Conservation (phyloP, 495 filamentous ascomycete genomes). For the Aspergillus taichungensis region DNA sequence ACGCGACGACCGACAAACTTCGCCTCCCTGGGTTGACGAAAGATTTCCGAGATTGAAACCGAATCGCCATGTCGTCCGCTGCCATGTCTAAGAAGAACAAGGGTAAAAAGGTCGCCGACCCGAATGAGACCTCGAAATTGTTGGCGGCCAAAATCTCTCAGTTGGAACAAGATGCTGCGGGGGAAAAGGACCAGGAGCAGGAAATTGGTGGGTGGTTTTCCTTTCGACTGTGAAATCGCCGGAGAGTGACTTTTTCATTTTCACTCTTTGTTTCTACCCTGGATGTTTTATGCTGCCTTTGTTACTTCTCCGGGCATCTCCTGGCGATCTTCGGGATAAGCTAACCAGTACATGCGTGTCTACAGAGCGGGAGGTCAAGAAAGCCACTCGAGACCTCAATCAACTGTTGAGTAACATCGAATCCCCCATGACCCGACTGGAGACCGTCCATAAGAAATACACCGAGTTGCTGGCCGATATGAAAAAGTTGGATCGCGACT, state of each 20-base stretch:
- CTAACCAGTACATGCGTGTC: slow-evolving; percentile 12
- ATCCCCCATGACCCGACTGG: slow-evolving; percentile 62
- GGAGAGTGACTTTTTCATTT: background rate
- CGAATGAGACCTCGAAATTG: slow-evolving; percentile 79
- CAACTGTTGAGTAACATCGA: slow-evolving; percentile 75
- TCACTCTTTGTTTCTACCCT: too few species aligned
- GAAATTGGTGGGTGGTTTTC: slow-evolving; percentile 78
- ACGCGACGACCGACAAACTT: slow-evolving; percentile 13
- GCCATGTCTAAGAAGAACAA: slow-evolving; percentile 55
- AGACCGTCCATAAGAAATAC: slow-evolving; percentile 81
- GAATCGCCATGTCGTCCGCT: slow-evolving; percentile 29
- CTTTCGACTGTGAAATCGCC: slow-evolving; percentile 3
- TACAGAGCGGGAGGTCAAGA: slow-evolving; percentile 77
- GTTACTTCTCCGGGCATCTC: background rate
- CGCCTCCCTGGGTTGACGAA: background rate
- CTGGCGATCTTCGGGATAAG: too few species aligned
- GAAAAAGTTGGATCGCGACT: slow-evolving; percentile 89
- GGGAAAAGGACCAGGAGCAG: slow-evolving; percentile 88
- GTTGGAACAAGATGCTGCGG: slow-evolving; percentile 82
- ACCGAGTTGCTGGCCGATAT: slow-evolving; percentile 86
- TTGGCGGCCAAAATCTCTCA: slow-evolving; percentile 91
- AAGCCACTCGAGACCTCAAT: slow-evolving; percentile 82
- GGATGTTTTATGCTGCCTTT: slow-evolving; percentile 1
- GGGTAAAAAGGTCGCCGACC: slow-evolving; percentile 68
- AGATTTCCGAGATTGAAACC: background rate